Evolutionary conservation across 768 basidiomycete genomes (phyloP), one percentile per base, ranked within the genome.

Genomic region (Auricularia cornea): DNA sequence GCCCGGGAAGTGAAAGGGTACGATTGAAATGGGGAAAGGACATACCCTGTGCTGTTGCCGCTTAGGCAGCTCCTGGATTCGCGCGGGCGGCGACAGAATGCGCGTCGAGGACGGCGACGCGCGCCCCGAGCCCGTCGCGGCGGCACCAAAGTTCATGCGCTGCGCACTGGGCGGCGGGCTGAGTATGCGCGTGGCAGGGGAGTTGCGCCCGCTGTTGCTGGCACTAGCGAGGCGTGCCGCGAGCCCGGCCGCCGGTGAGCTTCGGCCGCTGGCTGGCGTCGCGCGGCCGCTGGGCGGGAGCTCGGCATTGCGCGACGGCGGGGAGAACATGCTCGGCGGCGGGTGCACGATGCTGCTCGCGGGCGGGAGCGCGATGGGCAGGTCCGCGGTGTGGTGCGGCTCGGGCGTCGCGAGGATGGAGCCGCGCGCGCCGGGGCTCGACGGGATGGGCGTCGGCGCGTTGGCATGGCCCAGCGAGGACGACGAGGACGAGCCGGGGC

Each of bases 401-500:
- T 52, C n/a, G n/a, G 20, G 51, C 3, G 20, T n/a, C 20, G 51
- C 51, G 51, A 52, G 20, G 10, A n/a, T 52, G 51, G 51, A 52
- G 51, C 51, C 28, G 51, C 51, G 20, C 28, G 51, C 51, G 28
- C 51, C 51, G 10, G 20, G n/a, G n/a, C 51, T 52, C 11, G 54
- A 29, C 54, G 26, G 54, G 23, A 16, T 57, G 10, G 44, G 23
- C 44, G 44, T 48, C 44, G 57, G 29, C 8, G 57, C 14, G 20
- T 14, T 23, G 16, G 28, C 16, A 16, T 30, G 30, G n/a, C 18
- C 14, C n/a, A 23, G 33, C 10, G 57, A 30, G 11, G 20, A 31
- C 33, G 57, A 59, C 14, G 57, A 59, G 18, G 63, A 41, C 29
- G 60, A 60, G 26, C 38, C 63, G 29, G 65, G 66, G 1, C 90